Evolutionary conservation across 768 basidiomycete species (phyloP).

Genomic region (Cystofilobasidium ferigula): DNA sequence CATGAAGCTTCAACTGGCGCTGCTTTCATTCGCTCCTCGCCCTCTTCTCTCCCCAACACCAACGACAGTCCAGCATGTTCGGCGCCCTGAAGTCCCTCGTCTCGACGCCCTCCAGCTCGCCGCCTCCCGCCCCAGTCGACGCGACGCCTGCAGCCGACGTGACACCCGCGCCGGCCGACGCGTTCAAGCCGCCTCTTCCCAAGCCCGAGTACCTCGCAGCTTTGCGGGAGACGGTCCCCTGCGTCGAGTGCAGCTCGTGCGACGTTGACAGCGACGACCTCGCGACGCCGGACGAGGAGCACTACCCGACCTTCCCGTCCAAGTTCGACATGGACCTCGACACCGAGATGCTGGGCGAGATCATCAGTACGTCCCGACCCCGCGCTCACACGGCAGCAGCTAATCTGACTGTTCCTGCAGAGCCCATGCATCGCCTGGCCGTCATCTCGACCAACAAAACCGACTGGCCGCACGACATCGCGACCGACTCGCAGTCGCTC

Average conservation of each 20-base stretch:
- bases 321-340: constrained; percentile 70
- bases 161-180: not conserved
- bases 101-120: not conserved
- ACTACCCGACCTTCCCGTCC: constrained; percentile 50
- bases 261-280: not conserved
- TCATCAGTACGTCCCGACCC: constrained; percentile 53
- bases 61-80: not conserved
- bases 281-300: not conserved
- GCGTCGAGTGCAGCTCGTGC: not conserved
- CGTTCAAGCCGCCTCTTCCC: constrained; percentile 6
- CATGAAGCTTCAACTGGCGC: too few species aligned
- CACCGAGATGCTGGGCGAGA: constrained; percentile 71
- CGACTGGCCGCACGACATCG: constrained; percentile 74
- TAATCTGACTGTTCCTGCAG: too few species aligned
- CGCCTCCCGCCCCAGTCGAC: too few species aligned
- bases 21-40: not conserved
- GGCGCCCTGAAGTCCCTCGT: not conserved
- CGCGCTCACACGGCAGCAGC: too few species aligned
- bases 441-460: constrained; percentile 80
- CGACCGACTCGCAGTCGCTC: constrained; percentile 54
- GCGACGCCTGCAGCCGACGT: not conserved
- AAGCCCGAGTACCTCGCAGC: not conserved
- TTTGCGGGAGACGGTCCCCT: constrained; percentile 7
- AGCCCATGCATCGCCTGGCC: constrained; percentile 44
- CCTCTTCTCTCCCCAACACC: not conserved